Evolutionary conservation across 495 filamentous ascomycete genomes (phyloP).

Genomic region (Trypethelium eluteriae): DNA sequence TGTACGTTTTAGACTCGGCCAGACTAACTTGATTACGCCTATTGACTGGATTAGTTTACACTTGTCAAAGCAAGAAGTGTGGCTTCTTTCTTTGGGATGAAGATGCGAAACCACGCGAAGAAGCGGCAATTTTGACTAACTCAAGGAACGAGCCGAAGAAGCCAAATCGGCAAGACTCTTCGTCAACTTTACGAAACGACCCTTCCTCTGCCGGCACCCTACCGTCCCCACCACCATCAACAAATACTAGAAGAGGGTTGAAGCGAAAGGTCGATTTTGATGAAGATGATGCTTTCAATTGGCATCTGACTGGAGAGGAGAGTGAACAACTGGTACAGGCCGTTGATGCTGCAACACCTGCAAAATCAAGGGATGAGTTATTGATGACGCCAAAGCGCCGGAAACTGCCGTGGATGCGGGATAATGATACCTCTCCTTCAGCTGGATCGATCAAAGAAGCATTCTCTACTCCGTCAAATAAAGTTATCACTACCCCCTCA

Average conservation of each 20-base stretch:
- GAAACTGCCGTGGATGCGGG: constrained; percentile 32
- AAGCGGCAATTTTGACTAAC: constrained; percentile 46
- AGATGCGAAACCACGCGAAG: constrained; percentile 52
- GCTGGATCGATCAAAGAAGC: background rate
- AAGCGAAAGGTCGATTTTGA: constrained; percentile 22
- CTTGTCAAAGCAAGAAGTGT: constrained; percentile 55
- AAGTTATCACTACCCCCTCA: background rate
- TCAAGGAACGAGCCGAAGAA: constrained; percentile 33
- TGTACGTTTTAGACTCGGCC: constrained; percentile 10
- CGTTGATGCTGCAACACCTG: constrained; percentile 36
- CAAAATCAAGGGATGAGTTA: constrained; percentile 10
- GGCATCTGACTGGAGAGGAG: constrained; percentile 22
- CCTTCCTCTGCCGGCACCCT: constrained; percentile 11
- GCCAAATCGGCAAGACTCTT: background rate
- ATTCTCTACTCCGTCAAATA: constrained; percentile 21
- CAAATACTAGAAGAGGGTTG: background rate
- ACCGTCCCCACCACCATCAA: background rate
- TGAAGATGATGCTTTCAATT: constrained; percentile 20
- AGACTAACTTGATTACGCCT: background rate
- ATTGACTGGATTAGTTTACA: constrained; percentile 44
- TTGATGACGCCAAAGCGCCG: constrained; percentile 38
- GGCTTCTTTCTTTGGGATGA: constrained; percentile 67
- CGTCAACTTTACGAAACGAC: background rate
- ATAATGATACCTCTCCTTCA: background rate
- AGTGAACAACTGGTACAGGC: constrained; percentile 16